Conservation (phyloP, 148 eudicot genomes). For the Suaeda aralocaspica region DNA sequence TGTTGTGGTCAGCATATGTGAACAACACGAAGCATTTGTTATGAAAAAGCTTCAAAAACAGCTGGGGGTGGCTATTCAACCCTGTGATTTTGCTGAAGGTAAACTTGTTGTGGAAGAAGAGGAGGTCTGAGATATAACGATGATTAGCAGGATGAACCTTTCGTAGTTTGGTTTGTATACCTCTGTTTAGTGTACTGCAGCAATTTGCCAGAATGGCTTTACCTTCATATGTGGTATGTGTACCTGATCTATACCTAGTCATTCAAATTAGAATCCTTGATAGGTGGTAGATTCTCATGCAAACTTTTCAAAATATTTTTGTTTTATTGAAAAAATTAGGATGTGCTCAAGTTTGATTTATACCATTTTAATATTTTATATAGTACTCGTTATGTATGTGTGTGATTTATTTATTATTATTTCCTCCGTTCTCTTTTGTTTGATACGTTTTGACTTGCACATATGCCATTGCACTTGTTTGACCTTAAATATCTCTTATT, state of each 20-base stretch:
- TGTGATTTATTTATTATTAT: too few species aligned
- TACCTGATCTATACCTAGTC: background rate
- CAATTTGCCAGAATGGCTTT: background rate
- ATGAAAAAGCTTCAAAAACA: conserved; percentile 83
- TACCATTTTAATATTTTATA: too few species aligned
- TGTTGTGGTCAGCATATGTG: conserved; percentile 72
- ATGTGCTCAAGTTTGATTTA: too few species aligned
- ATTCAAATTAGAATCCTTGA: too few species aligned
- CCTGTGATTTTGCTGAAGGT: conserved; percentile 81
- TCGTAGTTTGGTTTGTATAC: background rate
- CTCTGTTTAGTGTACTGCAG: background rate
- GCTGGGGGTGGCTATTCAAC: conserved; percentile 60
- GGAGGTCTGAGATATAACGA: background rate
- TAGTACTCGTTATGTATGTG: too few species aligned
- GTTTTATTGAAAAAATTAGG: too few species aligned
- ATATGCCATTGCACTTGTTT: too few species aligned
- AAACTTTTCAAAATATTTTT: too few species aligned
- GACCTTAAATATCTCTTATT: too few species aligned
- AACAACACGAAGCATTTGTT: conserved; percentile 76
- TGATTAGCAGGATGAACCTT: background rate
- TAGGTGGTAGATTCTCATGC: too few species aligned
- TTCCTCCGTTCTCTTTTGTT: too few species aligned
- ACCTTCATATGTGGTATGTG: background rate
- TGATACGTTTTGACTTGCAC: too few species aligned
- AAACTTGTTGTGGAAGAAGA: conserved; percentile 48